A percentile compares a stretch with the other conserved stretches of the same genome.
These are phyloP conservation scores for Trichomonas vaginalis DNA, from an alignment of 208 protist genomes.

Conservation along the genomic window DNA sequence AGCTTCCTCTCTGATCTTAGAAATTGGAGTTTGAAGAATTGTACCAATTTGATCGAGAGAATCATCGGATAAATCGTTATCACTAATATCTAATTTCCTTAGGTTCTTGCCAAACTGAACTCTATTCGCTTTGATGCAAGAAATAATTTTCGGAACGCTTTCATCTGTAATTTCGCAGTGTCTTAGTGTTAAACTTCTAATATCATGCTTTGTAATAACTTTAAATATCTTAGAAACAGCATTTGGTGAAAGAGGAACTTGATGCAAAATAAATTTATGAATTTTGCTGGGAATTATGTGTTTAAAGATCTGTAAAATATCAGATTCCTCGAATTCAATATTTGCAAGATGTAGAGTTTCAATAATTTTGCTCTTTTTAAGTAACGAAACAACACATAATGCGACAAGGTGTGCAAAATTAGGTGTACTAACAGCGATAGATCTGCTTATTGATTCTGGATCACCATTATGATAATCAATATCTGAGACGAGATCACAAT, in stretches of 20 bases:
- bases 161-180: background rate
- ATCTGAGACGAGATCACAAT: background rate
- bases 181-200: background rate
- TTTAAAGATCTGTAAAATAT: background rate
- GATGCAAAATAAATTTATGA: background rate
- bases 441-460: background rate
- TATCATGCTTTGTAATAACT: background rate
- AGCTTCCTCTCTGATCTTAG: background rate
- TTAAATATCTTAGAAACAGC: background rate
- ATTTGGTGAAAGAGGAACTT: background rate
- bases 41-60: background rate
- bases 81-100: background rate
- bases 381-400: background rate
- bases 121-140: background rate
- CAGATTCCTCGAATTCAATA: background rate
- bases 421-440: background rate
- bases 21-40: background rate
- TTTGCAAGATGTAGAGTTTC: background rate
- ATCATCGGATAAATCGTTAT: background rate
- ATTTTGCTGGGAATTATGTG: background rate
- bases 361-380: background rate
- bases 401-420: background rate
- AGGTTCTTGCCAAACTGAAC: background rate
- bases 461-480: background rate
- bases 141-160: background rate